Evolutionary conservation across 148 eudicot genomes (phyloP).

Genomic region (Rhododendron mucronatum): DNA sequence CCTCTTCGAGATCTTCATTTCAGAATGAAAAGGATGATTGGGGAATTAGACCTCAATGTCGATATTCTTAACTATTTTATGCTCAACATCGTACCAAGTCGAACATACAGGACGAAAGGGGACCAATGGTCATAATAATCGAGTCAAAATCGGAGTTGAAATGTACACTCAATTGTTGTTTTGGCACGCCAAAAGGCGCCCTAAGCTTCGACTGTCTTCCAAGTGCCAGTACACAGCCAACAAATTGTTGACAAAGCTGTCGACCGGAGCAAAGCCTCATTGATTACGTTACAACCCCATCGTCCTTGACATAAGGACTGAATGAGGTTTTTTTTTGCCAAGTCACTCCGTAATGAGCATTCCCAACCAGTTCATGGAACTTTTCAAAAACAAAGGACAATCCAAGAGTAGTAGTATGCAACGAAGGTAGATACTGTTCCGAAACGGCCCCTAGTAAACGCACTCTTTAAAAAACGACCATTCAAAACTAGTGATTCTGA

Average conservation of each 20-base stretch:
- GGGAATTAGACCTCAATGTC: background rate
- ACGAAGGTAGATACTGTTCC: background rate
- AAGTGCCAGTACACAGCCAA: no score
- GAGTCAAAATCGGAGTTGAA: background rate
- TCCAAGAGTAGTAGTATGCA: no score
- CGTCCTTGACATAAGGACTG: no score
- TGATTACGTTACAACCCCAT: no score
- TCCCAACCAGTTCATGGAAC: no score
- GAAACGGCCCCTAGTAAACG: background rate
- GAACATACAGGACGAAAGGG: background rate
- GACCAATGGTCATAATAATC: background rate
- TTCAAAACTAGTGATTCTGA: background rate
- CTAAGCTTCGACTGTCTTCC: background rate
- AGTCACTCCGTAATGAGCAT: no score
- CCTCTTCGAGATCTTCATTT: no score
- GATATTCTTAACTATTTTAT: no score
- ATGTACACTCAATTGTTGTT: background rate
- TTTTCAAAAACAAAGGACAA: background rate
- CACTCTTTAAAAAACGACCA: background rate
- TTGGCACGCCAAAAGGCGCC: background rate
- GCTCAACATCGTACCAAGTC: no score
- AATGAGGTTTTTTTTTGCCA: no score
- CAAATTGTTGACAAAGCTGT: no score
- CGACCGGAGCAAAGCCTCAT: no score
- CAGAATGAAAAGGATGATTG: background rate